Evolutionary conservation across 257 asterid genomes (phyloP), one percentile per base, ranked within the genome.

Genomic region (Solanum rostratum): DNA sequence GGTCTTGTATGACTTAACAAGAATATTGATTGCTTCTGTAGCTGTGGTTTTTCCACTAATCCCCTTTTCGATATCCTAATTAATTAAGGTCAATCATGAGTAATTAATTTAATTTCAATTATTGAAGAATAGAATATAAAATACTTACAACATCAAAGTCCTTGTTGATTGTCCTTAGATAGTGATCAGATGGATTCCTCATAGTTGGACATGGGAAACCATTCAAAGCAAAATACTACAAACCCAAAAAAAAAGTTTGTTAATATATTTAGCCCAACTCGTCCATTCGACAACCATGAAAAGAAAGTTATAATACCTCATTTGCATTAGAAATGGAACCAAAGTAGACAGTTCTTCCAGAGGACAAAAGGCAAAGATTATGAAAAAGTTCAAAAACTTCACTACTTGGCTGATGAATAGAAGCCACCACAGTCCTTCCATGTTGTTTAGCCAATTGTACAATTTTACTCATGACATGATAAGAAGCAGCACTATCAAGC

Each of bases 121-220:
- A 59, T 53, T 29, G 30, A 39, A 7, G 22, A 53, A 10, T 9
- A 6, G 14, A 6, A 27, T 30, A 27, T 30, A 37, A 12, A 10
- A 55, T 41, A 59, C 88, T 82, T 84, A 89, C 95, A 12, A 68
- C 4, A 63, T 92, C 97, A 78, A 93, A 93, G 73, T 93, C 97
- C 86, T 89, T 87, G 89, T 93, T 93, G 69, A 93, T 90, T 33
- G 93, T 92, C 59, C 90, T 83, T 37, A 93, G 90, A 71, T 84
- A 93, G 76, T 93, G 97, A 78, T 93, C 97, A 4, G 94, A 87
- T 45, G 95, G 95, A 85, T 90, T 92, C 86, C 91, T 88, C 92
- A 92, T 86, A 16, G 91, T n/a, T 55, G 95, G 95, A 66, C 95
- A 91, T 4, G 92, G 92, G 62, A 91, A 92, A 41, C 95, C 94